Conservation (phyloP, 345 rosid species). For the Boechera stricta region DNA sequence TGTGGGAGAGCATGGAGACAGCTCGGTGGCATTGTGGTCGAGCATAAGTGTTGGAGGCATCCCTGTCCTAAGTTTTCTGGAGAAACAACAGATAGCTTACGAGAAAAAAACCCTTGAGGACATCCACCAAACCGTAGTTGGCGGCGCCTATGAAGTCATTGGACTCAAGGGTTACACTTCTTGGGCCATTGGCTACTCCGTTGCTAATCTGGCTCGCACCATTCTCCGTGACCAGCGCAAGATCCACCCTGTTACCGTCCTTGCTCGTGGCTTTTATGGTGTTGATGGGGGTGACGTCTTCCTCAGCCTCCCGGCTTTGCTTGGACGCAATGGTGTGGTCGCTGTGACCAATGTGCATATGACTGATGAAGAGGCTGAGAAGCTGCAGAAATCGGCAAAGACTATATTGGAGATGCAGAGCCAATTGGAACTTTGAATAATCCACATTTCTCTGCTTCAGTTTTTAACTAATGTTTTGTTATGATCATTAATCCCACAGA, state of each 20-base stretch:
- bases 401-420: slow-evolving; percentile 71
- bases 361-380: slow-evolving; percentile 64
- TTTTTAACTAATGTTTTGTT: not conserved
- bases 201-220: slow-evolving; percentile 73
- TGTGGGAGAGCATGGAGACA: slow-evolving; percentile 95
- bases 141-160: slow-evolving; percentile 85
- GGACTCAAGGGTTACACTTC: slow-evolving; percentile 90
- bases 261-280: slow-evolving; percentile 85
- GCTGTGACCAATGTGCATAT: slow-evolving; percentile 84
- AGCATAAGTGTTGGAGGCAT: slow-evolving; percentile 93
- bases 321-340: slow-evolving; percentile 75
- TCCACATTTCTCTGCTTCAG: not conserved
- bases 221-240: slow-evolving; percentile 84
- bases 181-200: slow-evolving; percentile 99
- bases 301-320: slow-evolving; percentile 83
- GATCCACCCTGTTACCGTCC: slow-evolving; percentile 90
- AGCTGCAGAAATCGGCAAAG: slow-evolving; percentile 71
- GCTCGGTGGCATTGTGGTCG: slow-evolving; percentile 96
- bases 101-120: slow-evolving; percentile 81
- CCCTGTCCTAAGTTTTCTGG: slow-evolving; percentile 76
- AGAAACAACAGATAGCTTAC: slow-evolving; percentile 70
- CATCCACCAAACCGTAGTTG: slow-evolving; percentile 70
- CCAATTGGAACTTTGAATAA: slow-evolving; percentile 62
- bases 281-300: slow-evolving; percentile 72
- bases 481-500: not conserved